These are phyloP conservation scores for Penicillium robsamsonii DNA, from an alignment of 495 filamentous ascomycete species.

Conservation along the genomic window DNA sequence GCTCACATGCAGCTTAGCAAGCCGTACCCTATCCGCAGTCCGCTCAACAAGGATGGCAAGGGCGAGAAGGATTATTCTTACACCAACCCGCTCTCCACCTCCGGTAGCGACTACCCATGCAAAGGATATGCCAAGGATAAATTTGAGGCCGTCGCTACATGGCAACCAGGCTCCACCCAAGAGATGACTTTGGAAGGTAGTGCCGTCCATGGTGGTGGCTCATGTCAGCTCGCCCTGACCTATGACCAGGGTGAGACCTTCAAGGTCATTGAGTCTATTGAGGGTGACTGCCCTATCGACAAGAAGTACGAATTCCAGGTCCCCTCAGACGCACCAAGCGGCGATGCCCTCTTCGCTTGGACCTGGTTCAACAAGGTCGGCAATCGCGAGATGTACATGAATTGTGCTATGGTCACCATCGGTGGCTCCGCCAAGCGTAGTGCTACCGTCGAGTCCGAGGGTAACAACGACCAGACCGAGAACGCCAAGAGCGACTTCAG, in stretches of 20 bases:
- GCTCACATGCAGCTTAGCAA: slow-evolving; percentile 49
- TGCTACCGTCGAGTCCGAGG: neutral
- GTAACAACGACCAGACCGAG: slow-evolving; percentile 10
- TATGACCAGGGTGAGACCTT: slow-evolving; percentile 68
- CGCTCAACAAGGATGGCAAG: slow-evolving; percentile 36
- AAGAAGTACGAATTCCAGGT: slow-evolving; percentile 50
- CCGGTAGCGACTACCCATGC: slow-evolving; percentile 50
- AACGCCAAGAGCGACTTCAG: slow-evolving; percentile 21
- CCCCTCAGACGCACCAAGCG: slow-evolving; percentile 42
- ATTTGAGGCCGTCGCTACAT: slow-evolving; percentile 45
- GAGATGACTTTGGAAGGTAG: slow-evolving; percentile 41
- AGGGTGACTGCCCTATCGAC: slow-evolving; percentile 72
- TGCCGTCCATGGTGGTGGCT: slow-evolving; percentile 82
- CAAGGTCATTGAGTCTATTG: slow-evolving; percentile 79
- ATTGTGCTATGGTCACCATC: slow-evolving; percentile 76
- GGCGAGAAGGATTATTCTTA: slow-evolving; percentile 52
- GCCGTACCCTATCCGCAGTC: slow-evolving; percentile 48
- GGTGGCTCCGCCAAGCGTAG: slow-evolving; percentile 39
- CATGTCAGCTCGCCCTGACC: slow-evolving; percentile 81
- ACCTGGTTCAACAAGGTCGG: slow-evolving; percentile 91
- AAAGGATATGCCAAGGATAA: slow-evolving; percentile 51
- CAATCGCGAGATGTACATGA: slow-evolving; percentile 95
- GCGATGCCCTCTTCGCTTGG: slow-evolving; percentile 70
- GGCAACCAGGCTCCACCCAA: slow-evolving; percentile 41
- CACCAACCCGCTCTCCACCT: slow-evolving; percentile 43